Base-by-base conservation (phyloP, 495 filamentous ascomycete species). In the Cudoniella acicularis region DNA sequence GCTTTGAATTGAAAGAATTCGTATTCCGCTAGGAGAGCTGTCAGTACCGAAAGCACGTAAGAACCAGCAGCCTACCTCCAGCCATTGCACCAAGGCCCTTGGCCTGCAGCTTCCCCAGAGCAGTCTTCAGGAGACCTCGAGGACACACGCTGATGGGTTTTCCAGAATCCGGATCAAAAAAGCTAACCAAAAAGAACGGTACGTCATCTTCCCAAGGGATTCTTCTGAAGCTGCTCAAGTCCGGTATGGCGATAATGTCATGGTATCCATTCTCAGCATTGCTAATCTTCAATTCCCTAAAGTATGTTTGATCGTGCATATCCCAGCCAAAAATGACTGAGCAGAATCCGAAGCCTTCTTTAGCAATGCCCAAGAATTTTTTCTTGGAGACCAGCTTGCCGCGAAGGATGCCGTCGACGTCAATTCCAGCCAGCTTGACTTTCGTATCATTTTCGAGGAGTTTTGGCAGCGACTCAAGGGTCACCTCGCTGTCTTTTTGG, bases 291-390 rank as follows among this genome's bases (percentile, higher is more conserved):
- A 97, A 82, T 72, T 97, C 92, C 54, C 79, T 76, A 68, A 84
- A 85, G 66, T 98, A 97, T 8, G 90, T 94, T 69, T 81, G 79
- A 66, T 98, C 94, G 73, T 97, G 93, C 90, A 96, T 96, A 64
- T 98, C 94, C 93, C 93, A 97, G 66, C 92, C 94, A 65, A 96
- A 97, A 36, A 98, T 83, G 54, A 97, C 91, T 2, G 89, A 93
- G 78, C 94, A 98, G 79, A 97, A 98, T 18, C 94, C 94, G 65
- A 98, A 98, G 48, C 94, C 94, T 43, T 85, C 81, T 48, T 84
- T 70, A 21, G 86, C 87, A 51, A 98, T 82, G 8, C 88, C 91
- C 3, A 97, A 74, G 74, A 98, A 98, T 75, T 98, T 98, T 70
- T 88, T 89, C 77, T 96, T 97, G 64, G 92, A 89, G 69, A 98